Base-by-base conservation (phyloP, 768 basidiomycete species). In the Kwoniella sp. region DNA sequence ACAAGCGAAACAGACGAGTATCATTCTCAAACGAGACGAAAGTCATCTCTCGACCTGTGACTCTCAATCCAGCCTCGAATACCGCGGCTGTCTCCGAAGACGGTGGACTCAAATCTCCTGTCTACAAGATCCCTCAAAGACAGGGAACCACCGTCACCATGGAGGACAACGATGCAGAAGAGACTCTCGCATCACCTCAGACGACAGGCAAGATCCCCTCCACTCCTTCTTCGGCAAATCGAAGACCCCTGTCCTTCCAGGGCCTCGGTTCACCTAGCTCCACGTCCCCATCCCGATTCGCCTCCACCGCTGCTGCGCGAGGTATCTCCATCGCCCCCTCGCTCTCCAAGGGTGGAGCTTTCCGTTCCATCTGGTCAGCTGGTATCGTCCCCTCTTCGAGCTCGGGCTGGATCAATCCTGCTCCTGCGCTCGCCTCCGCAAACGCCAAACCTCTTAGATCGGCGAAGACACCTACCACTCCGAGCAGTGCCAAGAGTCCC, bases 341-440 rank as follows among this genome's bases (percentile, higher is more conserved):
- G n/a, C 40, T 66, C 9, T 60, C 66, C 0, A 64, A 62, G 53
- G 56, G 54, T n/a, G 63, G 51, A 33, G 29, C 55, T 0, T 56
- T 58, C 17, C 22, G 57, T 7, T 67, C 67, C 1, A 76, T 73
- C 25, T 73, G 72, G 74, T 73, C 74, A 17, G 70, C 70, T 5
- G 63, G 67, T 27, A 29, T 65, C 12, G 27, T 54, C 24, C 51
- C 53, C 22, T 58, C 61, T 24, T 33, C 49, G 19, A 55, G 29
- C 6, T 59, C 63, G 2, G 74, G 74, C 17, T 76, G 74, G 74
- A 70, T 73, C 29, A 64, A 64, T 7, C 72, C 74, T 17, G 65
- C 47, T 17, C n/a, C 24, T 17, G 2, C 58, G 13, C 29, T 47
- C 0, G 29, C 25, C 0, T 24, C 49, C 15, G 30, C 47, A 0